phyloP scores from a whole-genome alignment of 1,284 basidiomycete genomes.

The Ustilago shanxiensis region DNA sequence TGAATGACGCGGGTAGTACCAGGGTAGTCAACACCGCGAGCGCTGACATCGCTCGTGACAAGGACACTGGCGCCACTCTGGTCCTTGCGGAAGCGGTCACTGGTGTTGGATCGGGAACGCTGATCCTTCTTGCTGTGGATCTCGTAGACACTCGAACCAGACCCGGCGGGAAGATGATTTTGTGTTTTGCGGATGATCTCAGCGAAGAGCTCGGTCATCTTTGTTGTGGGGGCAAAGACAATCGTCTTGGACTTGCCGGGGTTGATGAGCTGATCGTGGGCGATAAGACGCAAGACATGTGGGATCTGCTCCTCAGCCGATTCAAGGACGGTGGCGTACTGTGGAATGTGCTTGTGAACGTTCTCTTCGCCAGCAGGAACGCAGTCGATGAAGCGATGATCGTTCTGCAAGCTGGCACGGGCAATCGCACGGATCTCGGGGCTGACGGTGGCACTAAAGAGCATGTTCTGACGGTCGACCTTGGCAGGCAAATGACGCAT shows the following conservation, averaged over 20 bases:
- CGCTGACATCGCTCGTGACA: conserved; percentile 72
- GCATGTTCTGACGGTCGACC: conserved; percentile 85
- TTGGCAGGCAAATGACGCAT: conserved; percentile 77
- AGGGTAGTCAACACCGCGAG: conserved; percentile 73
- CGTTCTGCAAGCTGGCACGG: conserved; percentile 74
- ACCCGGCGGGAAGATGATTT: conserved; percentile 35
- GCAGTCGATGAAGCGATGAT: conserved; percentile 77
- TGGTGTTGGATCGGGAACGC: conserved; percentile 77
- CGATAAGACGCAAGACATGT: conserved; percentile 83
- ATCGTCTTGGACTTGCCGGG: conserved; percentile 82
- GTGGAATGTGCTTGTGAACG: conserved; percentile 83
- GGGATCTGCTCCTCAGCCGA: conserved; percentile 80
- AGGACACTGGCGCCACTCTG: conserved; percentile 72
- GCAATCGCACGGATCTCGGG: conserved; percentile 73
- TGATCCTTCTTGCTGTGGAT: conserved; percentile 88
- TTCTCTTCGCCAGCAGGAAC: conserved; percentile 76
- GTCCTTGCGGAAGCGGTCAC: conserved; percentile 79
- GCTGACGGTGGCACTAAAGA: conserved; percentile 89
- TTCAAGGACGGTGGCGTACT: conserved; percentile 83
- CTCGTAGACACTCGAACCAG: conserved; percentile 74
- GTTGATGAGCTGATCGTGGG: conserved; percentile 87
- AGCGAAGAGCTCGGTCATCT: conserved; percentile 82
- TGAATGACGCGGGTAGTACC: conserved; percentile 93
- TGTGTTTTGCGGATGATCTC: conserved; percentile 71
- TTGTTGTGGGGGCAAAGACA: conserved; percentile 90